Percentiles rank a stretch among this genome's conserved stretches.
phyloP scores from a whole-genome alignment of 208 protist genomes.

The Crithidia thermophila region DNA sequence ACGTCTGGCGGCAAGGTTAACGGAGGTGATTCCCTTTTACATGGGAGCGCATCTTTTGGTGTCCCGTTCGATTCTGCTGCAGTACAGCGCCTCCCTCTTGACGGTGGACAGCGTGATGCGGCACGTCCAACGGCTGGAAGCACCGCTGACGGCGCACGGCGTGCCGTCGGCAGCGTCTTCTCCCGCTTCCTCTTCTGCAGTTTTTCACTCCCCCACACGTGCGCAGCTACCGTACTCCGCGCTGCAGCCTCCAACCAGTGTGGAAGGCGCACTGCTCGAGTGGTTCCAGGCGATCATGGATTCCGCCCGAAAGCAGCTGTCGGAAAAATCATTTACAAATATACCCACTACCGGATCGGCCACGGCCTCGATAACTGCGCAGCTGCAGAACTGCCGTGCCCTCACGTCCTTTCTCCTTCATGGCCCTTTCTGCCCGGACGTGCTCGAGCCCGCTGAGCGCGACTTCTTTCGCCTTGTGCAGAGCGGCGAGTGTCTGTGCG shows the following conservation, averaged over 20 bases:
- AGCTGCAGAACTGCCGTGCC: neutral
- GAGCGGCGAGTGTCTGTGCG: constrained; percentile 42
- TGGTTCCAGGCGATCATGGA: constrained; percentile 32
- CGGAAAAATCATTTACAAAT: too few relatives aligned
- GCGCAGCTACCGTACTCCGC: neutral
- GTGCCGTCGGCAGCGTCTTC: neutral
- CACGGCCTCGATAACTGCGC: neutral
- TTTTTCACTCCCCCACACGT: too few relatives aligned
- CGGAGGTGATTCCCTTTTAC: constrained; percentile 51
- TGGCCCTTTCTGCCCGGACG: constrained; percentile 25
- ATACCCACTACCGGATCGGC: neutral
- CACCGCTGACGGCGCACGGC: neutral
- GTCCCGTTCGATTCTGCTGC: constrained; percentile 55
- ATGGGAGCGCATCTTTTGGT: constrained; percentile 65
- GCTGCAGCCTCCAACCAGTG: constrained; percentile 11
- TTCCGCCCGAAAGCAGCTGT: constrained; percentile 1
- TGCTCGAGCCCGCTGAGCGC: constrained; percentile 25
- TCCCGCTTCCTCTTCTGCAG: too few relatives aligned
- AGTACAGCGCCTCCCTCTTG: constrained; percentile 51
- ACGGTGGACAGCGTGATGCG: constrained; percentile 37
- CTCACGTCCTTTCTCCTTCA: constrained; percentile 14
- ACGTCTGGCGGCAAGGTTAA: constrained; percentile 35
- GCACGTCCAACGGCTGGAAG: constrained; percentile 36
- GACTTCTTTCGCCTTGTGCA: constrained; percentile 37
- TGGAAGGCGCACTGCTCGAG: constrained; percentile 30